Base-by-base conservation (phyloP, 306 rosid species). In the Lupinus albus region DNA sequence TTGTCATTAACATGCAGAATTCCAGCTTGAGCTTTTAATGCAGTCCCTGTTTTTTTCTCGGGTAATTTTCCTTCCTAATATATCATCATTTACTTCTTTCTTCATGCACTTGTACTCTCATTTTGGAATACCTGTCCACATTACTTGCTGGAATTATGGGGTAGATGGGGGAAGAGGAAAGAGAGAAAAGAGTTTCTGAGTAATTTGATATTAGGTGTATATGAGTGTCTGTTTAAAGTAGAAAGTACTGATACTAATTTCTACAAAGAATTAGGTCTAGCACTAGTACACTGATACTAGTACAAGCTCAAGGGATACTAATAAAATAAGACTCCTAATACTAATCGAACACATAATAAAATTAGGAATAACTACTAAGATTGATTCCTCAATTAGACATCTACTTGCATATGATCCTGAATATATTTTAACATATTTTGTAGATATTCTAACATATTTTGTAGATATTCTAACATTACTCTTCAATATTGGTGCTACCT, bases 11-110 rank as follows among this genome's bases (percentile, higher is more conserved):
- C 78, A 64, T 88, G 91, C 93, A 93, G 98, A 88, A 33, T 93
- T 89, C 81, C 88, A 83, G 83, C 96, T 93, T 53, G 98, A 93
- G 77, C 92, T 93, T 82, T 78, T 93, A 80, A 84, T 93, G 93
- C 98, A 93, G 81, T 89, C 98, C 59, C 87, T 93, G 75, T 76
- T 68, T 77, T 89, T 89, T 84, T 86, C 95, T 77, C 93, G 98
- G 98, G 98, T 93, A 92, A 44, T 32, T 64, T 50, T 71, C 58
- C 36, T 44, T 45, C 49, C 63, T 64, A 48, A 67, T 12, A 36
- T 36, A 15, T 71, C 52, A 33, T 32, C 38, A 11, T 25, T 12
- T 15, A 41, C 56, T 48, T 66, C 14, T 36, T 9, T 13, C 64
- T 35, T 54, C 56, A 2, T 65, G 56, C 21, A 17, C 18, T 64